These are phyloP conservation scores for Magnaporthales sp. DNA, from an alignment of 2,329 filamentous ascomycete species.

Conservation along the genomic window DNA sequence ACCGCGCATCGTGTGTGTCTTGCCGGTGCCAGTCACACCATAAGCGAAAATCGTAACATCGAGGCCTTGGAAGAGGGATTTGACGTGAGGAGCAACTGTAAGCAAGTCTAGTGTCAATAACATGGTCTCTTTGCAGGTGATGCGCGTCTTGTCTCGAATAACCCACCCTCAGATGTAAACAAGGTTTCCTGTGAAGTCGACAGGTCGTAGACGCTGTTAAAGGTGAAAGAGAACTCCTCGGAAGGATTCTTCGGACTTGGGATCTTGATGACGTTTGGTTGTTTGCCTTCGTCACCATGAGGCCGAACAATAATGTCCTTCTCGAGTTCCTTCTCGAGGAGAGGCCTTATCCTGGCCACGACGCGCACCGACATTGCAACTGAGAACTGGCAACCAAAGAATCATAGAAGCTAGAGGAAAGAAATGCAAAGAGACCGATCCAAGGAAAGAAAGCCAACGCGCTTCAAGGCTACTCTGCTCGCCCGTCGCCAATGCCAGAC, in stretches of 20 bases:
- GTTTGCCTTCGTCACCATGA: conserved; percentile 48
- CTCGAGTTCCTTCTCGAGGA: conserved; percentile 77
- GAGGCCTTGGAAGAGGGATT: conserved; percentile 82
- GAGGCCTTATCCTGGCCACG: conserved; percentile 81
- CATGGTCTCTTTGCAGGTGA: background rate
- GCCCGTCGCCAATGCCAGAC: background rate
- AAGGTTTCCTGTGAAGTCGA: conserved; percentile 74
- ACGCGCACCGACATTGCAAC: conserved; percentile 63
- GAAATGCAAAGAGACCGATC: background rate
- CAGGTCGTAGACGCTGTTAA: conserved; percentile 86
- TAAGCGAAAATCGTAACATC: conserved; percentile 90
- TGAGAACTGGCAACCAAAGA: background rate
- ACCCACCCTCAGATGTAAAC: conserved; percentile 69
- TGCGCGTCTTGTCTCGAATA: background rate
- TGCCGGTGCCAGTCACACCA: conserved; percentile 86
- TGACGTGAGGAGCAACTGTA: conserved; percentile 78
- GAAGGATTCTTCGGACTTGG: conserved; percentile 88
- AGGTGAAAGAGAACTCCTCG: conserved; percentile 89
- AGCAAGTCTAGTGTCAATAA: background rate
- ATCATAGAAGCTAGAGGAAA: background rate
- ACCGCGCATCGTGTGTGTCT: conserved; percentile 93
- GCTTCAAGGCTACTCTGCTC: background rate
- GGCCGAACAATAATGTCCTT: conserved; percentile 70
- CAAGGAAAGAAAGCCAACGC: conserved; percentile 2
- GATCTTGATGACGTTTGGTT: conserved; percentile 69